Evolutionary conservation across 2,329 filamentous ascomycete species (phyloP).

Genomic region (Exophiala sp.): DNA sequence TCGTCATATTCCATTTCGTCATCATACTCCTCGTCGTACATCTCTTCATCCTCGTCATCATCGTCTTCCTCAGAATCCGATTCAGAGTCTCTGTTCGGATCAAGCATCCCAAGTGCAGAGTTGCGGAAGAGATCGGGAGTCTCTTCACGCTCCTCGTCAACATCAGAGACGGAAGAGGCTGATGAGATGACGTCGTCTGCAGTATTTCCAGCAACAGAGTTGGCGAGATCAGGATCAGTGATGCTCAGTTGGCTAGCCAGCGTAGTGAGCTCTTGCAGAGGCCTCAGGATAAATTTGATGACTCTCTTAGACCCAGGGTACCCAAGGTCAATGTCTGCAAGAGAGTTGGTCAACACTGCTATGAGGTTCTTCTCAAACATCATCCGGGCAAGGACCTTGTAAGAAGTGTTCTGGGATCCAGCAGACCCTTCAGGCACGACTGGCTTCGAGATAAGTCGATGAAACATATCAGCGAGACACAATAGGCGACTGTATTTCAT

Average conservation of each 20-base stretch:
- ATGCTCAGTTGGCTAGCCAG: slow-evolving; percentile 84
- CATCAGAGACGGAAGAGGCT: slow-evolving; percentile 81
- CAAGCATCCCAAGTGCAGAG: slow-evolving; percentile 91
- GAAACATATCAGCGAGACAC: slow-evolving; percentile 85
- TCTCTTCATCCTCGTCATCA: slow-evolving; percentile 73
- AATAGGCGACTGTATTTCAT: slow-evolving; percentile 84
- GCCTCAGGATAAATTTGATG: slow-evolving; percentile 92
- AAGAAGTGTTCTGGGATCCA: slow-evolving; percentile 50
- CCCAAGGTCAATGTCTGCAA: slow-evolving; percentile 92
- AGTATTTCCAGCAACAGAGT: slow-evolving; percentile 64
- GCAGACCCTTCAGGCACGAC: slow-evolving; percentile 56
- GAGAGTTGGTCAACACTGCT: slow-evolving; percentile 79
- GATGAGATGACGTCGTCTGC: slow-evolving; percentile 87
- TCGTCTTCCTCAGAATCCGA: slow-evolving; percentile 63
- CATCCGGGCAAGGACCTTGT: slow-evolving; percentile 80
- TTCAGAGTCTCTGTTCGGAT: slow-evolving; percentile 75
- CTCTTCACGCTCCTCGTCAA: slow-evolving; percentile 83
- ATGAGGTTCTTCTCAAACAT: slow-evolving; percentile 99
- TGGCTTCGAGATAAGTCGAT: slow-evolving; percentile 81
- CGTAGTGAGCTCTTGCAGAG: slow-evolving; percentile 79
- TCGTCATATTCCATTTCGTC: slow-evolving; percentile 92
- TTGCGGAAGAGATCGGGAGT: slow-evolving; percentile 97
- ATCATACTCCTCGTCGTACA: slow-evolving; percentile 88
- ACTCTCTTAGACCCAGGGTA: slow-evolving; percentile 90
- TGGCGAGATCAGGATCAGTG: slow-evolving; percentile 58